Evolutionary conservation across 2,329 filamentous ascomycete species (phyloP), one percentile per base, ranked within the genome.

Genomic region (Microdochium bolleyi): DNA sequence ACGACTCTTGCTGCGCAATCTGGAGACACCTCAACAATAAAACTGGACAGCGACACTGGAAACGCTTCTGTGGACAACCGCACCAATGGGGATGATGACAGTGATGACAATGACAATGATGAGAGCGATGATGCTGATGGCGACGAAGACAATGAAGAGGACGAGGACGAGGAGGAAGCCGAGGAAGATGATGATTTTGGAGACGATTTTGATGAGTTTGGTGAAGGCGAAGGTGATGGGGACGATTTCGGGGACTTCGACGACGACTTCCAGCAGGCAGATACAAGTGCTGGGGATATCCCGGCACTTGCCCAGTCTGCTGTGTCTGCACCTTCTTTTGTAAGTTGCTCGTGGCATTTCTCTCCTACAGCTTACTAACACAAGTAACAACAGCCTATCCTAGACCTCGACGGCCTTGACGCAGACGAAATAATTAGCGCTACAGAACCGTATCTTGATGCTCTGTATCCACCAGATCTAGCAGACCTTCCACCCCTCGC

Each of bases 161-260:
- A 61, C 19, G 61, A 65, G 25, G 61, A 53, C 3, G 53, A 57
- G 8, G 59, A 65, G 30, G 71, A 70, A 60, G 66, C 65, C 38
- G 64, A 67, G 24, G 65, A 64, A 41, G 68, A 65, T 27, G 75
- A 78, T 57, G 77, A 76, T 44, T 82, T 80, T 62, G 79, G 76
- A 22, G 79, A 83, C 60, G 80, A 83, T 55, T 79, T 81, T 67
- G 80, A 84, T 64, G 80, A 83, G 56, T 84, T 84, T 58, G 79
- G 82, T 61, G 80, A 83, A 61, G 80, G 78, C 49, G 77, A 74
- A 56, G 72, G 73, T 53, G 74, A 75, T 58, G 76, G 72, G 19
- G 41, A 46, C 48, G 72, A 79, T 61, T 85, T 85, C 70, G 82
- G 83, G 61, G 85, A 88, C 62, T 90, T 89, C 68, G 84, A 87